phyloP scores from a whole-genome alignment of 176 grass and related monocot genomes.

The Miscanthus lutarioriparius region DNA sequence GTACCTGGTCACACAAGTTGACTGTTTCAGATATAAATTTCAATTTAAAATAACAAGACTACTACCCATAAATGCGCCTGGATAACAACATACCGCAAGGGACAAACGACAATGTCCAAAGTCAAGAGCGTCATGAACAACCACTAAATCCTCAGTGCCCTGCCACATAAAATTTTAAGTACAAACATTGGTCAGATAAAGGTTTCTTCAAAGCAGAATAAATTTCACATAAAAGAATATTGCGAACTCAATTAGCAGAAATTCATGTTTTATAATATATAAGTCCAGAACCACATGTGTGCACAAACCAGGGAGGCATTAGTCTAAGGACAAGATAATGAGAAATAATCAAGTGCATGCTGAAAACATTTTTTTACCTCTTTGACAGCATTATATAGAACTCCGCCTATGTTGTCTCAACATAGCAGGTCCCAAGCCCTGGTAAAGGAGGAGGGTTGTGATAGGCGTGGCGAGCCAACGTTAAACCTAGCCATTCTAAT shows the following conservation, averaged over 20 bases:
- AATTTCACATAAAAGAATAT: constrained; percentile 11
- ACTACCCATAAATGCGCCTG: constrained; percentile 14
- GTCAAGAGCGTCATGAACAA: constrained; percentile 91
- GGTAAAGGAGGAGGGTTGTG: too few species aligned
- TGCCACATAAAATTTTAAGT: constrained; percentile 39
- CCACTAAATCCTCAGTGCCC: constrained; percentile 80
- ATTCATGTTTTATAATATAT: not conserved
- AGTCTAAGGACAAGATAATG: constrained; percentile 1
- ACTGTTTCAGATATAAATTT: constrained; percentile 28
- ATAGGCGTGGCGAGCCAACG: too few species aligned
- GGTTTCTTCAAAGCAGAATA: not conserved
- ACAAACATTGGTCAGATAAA: not conserved
- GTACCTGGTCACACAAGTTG: constrained; percentile 63
- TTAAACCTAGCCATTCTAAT: too few species aligned
- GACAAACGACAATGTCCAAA: constrained; percentile 81
- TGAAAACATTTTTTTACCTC: not conserved
- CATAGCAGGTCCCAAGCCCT: too few species aligned
- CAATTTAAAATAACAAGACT: constrained; percentile 13
- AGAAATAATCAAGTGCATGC: not conserved
- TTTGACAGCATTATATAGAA: not conserved
- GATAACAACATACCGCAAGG: constrained; percentile 68
- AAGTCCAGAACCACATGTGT: not conserved
- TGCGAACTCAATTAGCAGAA: not conserved
- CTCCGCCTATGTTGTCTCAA: too few species aligned
- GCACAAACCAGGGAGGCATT: not conserved